phyloP scores from a whole-genome alignment of 2,329 filamentous ascomycete species.

The Arthrobotrys megalospora region DNA sequence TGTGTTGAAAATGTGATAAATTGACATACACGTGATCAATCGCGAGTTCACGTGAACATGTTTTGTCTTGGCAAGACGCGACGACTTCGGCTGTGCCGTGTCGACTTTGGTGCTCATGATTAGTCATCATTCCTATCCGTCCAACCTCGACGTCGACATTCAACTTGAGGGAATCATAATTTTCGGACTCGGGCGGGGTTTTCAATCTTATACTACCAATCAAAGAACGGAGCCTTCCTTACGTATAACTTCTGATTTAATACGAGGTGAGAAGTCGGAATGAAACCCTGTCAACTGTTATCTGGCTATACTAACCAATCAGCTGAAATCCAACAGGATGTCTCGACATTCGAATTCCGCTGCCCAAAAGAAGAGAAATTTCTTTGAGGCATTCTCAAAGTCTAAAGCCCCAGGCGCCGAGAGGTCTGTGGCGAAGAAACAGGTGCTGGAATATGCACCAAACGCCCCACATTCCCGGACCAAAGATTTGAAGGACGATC shows the following conservation, averaged over 20 bases:
- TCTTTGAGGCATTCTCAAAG: slow-evolving; percentile 43
- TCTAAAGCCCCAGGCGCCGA: slow-evolving; percentile 15
- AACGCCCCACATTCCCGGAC: neutral
- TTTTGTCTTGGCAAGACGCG: neutral
- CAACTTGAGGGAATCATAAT: too few relatives aligned
- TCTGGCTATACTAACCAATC: neutral
- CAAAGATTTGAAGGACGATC: neutral
- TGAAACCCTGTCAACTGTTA: too few relatives aligned
- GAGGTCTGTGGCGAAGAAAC: slow-evolving; percentile 23
- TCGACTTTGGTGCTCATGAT: neutral
- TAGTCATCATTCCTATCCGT: slow-evolving; percentile 16
- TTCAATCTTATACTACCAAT: too few relatives aligned
- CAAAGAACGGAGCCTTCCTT: too few relatives aligned
- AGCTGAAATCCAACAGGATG: slow-evolving; percentile 17
- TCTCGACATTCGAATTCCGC: neutral
- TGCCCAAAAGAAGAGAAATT: slow-evolving; percentile 42
- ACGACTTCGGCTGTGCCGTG: neutral
- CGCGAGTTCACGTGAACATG: slow-evolving; percentile 12
- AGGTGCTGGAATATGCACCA: slow-evolving; percentile 33
- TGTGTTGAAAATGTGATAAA: slow-evolving; percentile 12
- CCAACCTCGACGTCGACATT: neutral
- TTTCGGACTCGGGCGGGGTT: too few relatives aligned
- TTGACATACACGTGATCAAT: neutral
- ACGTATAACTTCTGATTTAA: too few relatives aligned
- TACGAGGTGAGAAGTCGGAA: too few relatives aligned